These are phyloP conservation scores for Albifimbria verrucaria DNA, from an alignment of 2,329 filamentous ascomycete species.

Conservation along the genomic window DNA sequence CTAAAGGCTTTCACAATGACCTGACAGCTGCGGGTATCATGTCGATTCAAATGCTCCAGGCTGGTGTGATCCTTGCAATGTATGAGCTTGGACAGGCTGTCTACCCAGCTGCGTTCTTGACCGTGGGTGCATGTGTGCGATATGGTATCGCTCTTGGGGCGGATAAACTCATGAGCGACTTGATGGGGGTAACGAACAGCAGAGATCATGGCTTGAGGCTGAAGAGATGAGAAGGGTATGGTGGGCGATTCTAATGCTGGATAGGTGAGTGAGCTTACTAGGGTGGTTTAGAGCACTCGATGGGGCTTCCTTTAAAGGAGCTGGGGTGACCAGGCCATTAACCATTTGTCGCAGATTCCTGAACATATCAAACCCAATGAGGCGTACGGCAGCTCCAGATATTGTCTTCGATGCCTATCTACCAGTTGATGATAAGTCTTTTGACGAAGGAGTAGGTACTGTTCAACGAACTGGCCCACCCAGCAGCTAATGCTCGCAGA, in stretches of 20 bases:
- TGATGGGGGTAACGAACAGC: background rate
- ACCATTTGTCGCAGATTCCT: slow-evolving; percentile 4
- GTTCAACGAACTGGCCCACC: background rate
- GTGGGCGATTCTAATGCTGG: slow-evolving; percentile 12
- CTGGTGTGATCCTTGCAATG: slow-evolving; percentile 9
- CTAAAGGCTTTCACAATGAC: slow-evolving; percentile 6
- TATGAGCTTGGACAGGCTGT: slow-evolving; percentile 12
- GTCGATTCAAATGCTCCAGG: slow-evolving; percentile 11
- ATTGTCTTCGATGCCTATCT: slow-evolving; percentile 6
- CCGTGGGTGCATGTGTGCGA: slow-evolving; percentile 9
- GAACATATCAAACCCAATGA: slow-evolving; percentile 4
- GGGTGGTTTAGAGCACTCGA: background rate
- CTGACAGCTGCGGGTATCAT: background rate
- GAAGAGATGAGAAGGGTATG: slow-evolving; percentile 13
- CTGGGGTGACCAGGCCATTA: no score
- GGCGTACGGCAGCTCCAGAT: slow-evolving; percentile 2
- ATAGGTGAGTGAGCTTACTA: slow-evolving; percentile 2
- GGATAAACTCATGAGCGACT: slow-evolving; percentile 6
- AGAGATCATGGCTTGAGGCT: slow-evolving; percentile 7
- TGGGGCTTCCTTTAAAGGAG: background rate
- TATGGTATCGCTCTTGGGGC: slow-evolving; percentile 10
- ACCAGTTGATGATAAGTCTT: slow-evolving; percentile 3
- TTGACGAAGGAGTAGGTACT: slow-evolving; percentile 4
- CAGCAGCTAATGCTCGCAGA: background rate
- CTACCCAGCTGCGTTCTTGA: slow-evolving; percentile 13